A percentile compares a stretch with the other conserved stretches of the same genome.
phyloP scores from a whole-genome alignment of 1,284 basidiomycete species.

The Schizophyllum commune region DNA sequence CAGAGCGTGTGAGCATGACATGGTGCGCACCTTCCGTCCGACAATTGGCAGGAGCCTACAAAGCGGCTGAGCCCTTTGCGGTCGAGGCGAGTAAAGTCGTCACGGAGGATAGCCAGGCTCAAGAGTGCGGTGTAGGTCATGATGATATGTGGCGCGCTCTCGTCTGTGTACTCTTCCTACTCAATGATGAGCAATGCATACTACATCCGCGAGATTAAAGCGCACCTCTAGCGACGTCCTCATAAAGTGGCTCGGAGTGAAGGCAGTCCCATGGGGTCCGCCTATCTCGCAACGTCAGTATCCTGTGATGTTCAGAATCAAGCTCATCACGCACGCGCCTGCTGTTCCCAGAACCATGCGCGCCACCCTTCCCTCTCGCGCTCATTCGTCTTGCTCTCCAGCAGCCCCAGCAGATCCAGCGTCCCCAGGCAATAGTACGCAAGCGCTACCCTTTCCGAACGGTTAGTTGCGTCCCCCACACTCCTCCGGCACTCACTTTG shows the following conservation, averaged over 20 bases:
- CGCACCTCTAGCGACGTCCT: slow-evolving; percentile 14
- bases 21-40: slow-evolving; percentile 71
- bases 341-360: slow-evolving; percentile 86
- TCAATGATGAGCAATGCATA: slow-evolving; percentile 13
- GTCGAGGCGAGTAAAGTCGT: slow-evolving; percentile 67
- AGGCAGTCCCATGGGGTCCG: slow-evolving; percentile 58
- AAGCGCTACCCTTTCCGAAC: slow-evolving; percentile 55
- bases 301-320: background rate
- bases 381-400: slow-evolving; percentile 40
- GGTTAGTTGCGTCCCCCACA: slow-evolving; percentile 6
- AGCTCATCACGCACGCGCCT: slow-evolving; percentile 41
- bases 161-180: slow-evolving; percentile 34
- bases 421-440: slow-evolving; percentile 82
- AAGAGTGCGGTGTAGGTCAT: slow-evolving; percentile 88
- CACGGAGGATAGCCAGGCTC: slow-evolving; percentile 74
- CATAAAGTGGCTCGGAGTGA: slow-evolving; percentile 70
- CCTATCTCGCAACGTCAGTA: slow-evolving; percentile 25
- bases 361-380: slow-evolving; percentile 58
- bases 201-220: slow-evolving; percentile 13
- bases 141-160: slow-evolving; percentile 77
- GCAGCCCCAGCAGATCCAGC: slow-evolving; percentile 61
- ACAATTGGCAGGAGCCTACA: slow-evolving; percentile 62
- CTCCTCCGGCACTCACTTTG: slow-evolving; percentile 32
- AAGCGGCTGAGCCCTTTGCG: slow-evolving; percentile 54
- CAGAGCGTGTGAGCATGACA: no score